phyloP scores from a whole-genome alignment of 768 basidiomycete genomes.

The Pleurotus pulmonarius region DNA sequence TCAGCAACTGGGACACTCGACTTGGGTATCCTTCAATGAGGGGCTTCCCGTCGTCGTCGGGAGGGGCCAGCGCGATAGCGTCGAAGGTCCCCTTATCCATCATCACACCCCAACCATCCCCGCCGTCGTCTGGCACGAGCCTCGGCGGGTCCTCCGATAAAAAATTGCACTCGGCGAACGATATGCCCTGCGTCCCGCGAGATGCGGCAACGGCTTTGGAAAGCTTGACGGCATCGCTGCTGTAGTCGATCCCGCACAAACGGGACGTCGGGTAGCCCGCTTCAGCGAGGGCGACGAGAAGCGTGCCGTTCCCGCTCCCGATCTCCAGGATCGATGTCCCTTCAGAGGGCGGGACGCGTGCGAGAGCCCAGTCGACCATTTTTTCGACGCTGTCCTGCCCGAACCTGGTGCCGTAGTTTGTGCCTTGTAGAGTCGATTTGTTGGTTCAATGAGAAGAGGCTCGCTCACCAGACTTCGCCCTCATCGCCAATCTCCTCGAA shows the following conservation, averaged over 20 bases:
- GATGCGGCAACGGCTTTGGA: conserved; percentile 51
- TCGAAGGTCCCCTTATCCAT: conserved; percentile 90
- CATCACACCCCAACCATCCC: conserved; percentile 62
- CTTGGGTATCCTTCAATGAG: conserved; percentile 59
- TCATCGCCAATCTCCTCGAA: conserved; percentile 80
- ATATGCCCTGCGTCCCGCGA: conserved; percentile 38
- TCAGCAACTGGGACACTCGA: conserved; percentile 53
- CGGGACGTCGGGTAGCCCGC: conserved; percentile 53
- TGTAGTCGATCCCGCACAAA: conserved; percentile 75
- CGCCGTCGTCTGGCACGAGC: conserved; percentile 19
- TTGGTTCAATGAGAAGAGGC: background rate
- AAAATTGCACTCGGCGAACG: conserved; percentile 64
- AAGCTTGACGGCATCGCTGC: conserved; percentile 63
- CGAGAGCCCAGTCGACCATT: conserved; percentile 72
- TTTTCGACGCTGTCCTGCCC: conserved; percentile 71
- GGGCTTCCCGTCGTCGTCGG: conserved; percentile 46
- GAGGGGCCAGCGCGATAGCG: conserved; percentile 71
- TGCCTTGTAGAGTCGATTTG: too few relatives aligned
- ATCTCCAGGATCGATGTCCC: conserved; percentile 66
- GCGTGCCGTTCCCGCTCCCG: conserved; percentile 76
- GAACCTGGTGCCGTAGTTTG: conserved; percentile 49
- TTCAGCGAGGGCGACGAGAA: conserved; percentile 68
- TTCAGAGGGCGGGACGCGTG: conserved; percentile 45
- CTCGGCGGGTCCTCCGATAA: conserved; percentile 46
- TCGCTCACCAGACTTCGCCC: conserved; percentile 74